Conservation (phyloP, 495 filamentous ascomycete species). For the Apiosordaria backusii region DNA sequence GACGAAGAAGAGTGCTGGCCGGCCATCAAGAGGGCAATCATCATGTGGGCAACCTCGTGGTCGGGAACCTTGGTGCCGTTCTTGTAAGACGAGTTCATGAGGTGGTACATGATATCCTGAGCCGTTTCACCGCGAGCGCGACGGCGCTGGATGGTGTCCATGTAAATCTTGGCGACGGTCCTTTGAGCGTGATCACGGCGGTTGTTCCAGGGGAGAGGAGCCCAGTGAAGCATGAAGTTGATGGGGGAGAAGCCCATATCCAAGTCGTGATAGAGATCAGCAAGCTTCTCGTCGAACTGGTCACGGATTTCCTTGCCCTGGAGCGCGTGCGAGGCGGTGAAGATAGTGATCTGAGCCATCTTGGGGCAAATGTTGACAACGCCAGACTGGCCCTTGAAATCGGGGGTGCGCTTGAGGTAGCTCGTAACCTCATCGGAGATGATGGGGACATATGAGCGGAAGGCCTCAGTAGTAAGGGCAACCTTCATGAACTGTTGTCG, state of each 20-base stretch:
- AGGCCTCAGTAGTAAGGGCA: conserved; percentile 71
- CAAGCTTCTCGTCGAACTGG: conserved; percentile 69
- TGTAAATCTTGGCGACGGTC: conserved; percentile 73
- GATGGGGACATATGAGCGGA: conserved; percentile 72
- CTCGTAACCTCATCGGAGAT: conserved; percentile 71
- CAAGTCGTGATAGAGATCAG: conserved; percentile 74
- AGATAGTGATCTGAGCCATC: conserved; percentile 84
- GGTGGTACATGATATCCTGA: conserved; percentile 78
- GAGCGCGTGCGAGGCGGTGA: conserved; percentile 74
- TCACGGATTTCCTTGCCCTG: conserved; percentile 78
- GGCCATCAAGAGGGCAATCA: conserved; percentile 88
- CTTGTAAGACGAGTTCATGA: conserved; percentile 78
- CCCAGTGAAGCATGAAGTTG: conserved; percentile 85
- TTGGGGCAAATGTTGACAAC: conserved; percentile 59
- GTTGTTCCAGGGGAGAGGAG: conserved; percentile 79
- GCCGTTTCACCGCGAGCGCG: conserved; percentile 46
- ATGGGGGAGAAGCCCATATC: conserved; percentile 80
- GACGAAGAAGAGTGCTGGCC: conserved; percentile 86
- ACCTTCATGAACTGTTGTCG: conserved; percentile 74
- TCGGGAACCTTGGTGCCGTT: conserved; percentile 67
- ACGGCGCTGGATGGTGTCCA: conserved; percentile 68
- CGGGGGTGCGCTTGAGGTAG: conserved; percentile 61
- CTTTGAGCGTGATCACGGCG: conserved; percentile 71
- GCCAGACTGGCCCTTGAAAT: conserved; percentile 66
- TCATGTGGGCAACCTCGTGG: conserved; percentile 82